Evolutionary conservation across 305 asterid species (phyloP).

Genomic region (Fraxinus ornus): DNA sequence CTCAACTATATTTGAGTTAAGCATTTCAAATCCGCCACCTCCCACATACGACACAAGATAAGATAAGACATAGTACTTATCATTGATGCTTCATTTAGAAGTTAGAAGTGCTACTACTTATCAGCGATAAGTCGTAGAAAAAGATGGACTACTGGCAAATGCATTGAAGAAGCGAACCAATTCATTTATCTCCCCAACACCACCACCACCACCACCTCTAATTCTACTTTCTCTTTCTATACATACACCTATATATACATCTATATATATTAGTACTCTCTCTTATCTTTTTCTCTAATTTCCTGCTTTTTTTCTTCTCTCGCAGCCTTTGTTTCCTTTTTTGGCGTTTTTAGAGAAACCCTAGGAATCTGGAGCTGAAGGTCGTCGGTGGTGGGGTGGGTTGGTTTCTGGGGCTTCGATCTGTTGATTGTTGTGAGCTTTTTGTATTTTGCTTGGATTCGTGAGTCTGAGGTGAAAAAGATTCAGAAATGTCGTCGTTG

Average conservation of each 20-base stretch:
- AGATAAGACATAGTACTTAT: rapidly evolving
- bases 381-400: constrained; percentile 42
- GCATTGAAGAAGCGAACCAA: constrained; percentile 96
- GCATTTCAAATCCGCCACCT: constrained; percentile 82
- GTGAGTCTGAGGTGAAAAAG: constrained; percentile 35
- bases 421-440: constrained; percentile 36
- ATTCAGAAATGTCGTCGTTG: constrained; percentile 70
- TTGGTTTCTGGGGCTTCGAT: constrained; percentile 53
- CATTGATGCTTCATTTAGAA: rapidly evolving
- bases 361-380: constrained; percentile 40
- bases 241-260: background rate
- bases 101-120: rapidly evolving
- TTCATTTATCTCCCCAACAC: constrained; percentile 48
- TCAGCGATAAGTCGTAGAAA: constrained; percentile 63
- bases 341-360: constrained; percentile 52
- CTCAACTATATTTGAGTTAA: constrained; percentile 72
- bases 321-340: constrained; percentile 27
- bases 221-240: constrained; percentile 28
- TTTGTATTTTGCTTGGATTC: constrained; percentile 30
- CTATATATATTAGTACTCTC: constrained; percentile 21
- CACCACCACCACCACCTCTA: background rate
- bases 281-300: constrained; percentile 18
- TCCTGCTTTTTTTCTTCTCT: constrained; percentile 23
- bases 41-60: constrained; percentile 47
- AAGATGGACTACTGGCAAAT: constrained; percentile 78